Conservation (phyloP, 1,284 basidiomycete species). For the Cryptococcus jaspeensis region DNA sequence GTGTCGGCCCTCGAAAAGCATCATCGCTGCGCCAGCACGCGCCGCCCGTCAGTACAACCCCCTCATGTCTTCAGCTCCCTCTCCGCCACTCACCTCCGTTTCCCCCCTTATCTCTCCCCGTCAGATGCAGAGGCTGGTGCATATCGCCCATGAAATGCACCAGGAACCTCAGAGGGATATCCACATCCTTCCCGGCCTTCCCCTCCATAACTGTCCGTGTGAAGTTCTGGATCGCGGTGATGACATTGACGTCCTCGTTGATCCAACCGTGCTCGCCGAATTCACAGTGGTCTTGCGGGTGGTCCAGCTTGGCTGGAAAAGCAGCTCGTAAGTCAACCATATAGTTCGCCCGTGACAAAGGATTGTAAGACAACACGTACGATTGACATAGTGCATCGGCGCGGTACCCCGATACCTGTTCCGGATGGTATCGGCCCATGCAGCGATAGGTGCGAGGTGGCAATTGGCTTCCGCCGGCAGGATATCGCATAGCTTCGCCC, state of each 20-base stretch:
- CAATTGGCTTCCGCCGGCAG: constrained; percentile 64
- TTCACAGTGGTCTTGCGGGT: constrained; percentile 69
- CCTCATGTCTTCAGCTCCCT: neutral
- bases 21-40: constrained; percentile 54
- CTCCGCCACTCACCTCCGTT: constrained; percentile 57
- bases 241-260: constrained; percentile 65
- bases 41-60: neutral
- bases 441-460: constrained; percentile 73
- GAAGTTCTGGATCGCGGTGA: constrained; percentile 71
- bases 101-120: constrained; percentile 78
- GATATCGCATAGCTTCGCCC: constrained; percentile 64
- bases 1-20: constrained; percentile 64
- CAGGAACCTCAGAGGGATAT: constrained; percentile 77
- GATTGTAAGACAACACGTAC: constrained; percentile 30
- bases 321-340: neutral
- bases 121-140: constrained; percentile 87
- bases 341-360: neutral
- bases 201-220: constrained; percentile 54
- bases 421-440: constrained; percentile 79
- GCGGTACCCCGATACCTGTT: constrained; percentile 49
- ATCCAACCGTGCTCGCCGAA: constrained; percentile 79
- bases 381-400: constrained; percentile 55
- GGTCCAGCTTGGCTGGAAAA: constrained; percentile 57
- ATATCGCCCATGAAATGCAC: constrained; percentile 88
- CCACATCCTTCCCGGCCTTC: constrained; percentile 33